Evolutionary conservation across 2,329 filamentous ascomycete genomes (phyloP).

Genomic region (Beauveria sp.): DNA sequence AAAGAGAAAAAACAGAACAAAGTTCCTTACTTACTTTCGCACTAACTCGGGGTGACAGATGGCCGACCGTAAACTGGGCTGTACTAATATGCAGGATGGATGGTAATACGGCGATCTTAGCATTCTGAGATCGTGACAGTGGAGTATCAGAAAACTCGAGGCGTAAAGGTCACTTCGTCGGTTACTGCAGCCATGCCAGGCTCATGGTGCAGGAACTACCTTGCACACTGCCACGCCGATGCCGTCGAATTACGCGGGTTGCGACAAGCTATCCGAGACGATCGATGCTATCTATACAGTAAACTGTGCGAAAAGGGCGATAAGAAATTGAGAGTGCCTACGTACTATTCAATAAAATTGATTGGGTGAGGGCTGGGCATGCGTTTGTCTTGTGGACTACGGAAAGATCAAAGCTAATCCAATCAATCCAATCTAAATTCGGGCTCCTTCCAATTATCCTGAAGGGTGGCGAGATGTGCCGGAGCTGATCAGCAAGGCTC

Average conservation of each 20-base stretch:
- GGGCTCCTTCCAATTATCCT: slow-evolving; percentile 58
- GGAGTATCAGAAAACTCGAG: neutral
- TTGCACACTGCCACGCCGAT: too few species aligned
- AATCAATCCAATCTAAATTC: slow-evolving; percentile 46
- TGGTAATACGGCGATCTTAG: too few species aligned
- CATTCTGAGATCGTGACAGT: too few species aligned
- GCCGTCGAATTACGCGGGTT: too few species aligned
- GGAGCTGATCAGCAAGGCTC: slow-evolving; percentile 57
- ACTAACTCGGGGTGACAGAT: neutral
- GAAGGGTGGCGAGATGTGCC: slow-evolving; percentile 57
- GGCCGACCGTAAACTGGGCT: neutral
- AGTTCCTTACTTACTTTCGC: neutral
- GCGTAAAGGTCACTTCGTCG: too few species aligned
- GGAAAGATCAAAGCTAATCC: slow-evolving; percentile 23
- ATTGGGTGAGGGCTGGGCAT: neutral
- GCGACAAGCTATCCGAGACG: too few species aligned
- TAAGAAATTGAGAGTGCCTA: too few species aligned
- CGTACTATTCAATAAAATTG: neutral
- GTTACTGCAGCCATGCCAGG: too few species aligned
- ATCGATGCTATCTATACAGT: too few species aligned
- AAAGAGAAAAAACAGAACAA: neutral
- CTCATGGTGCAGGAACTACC: too few species aligned
- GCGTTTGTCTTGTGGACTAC: slow-evolving; percentile 13
- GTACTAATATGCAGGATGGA: too few species aligned
- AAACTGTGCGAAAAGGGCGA: too few species aligned